Evolutionary conservation across 2,329 filamentous ascomycete genomes (phyloP).

Genomic region (Fonsecaea pedrosoi): DNA sequence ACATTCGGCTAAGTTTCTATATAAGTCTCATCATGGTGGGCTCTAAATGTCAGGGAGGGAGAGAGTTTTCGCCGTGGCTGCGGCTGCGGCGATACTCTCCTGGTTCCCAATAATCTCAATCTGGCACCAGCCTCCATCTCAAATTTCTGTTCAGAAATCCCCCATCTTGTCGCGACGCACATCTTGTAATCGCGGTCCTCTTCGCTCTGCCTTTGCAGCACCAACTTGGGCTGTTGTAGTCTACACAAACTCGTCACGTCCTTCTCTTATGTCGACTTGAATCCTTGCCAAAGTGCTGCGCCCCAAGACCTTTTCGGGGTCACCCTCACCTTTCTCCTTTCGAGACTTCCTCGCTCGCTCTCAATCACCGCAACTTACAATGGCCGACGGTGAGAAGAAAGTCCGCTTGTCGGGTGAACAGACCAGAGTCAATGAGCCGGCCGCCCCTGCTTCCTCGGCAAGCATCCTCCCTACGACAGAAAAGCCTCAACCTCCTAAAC

Average conservation of each 20-base stretch:
- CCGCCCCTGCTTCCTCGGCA: constrained; percentile 73
- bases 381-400: constrained; percentile 77
- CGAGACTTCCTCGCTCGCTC: constrained; percentile 53
- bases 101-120: constrained; percentile 11
- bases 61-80: constrained; percentile 2
- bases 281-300: constrained; percentile 31
- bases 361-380: constrained; percentile 52
- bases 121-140: constrained; percentile 9
- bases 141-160: constrained; percentile 4
- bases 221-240: not conserved
- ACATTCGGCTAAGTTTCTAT: constrained; percentile 5
- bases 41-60: not conserved
- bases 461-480: constrained; percentile 71
- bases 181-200: not conserved
- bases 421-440: constrained; percentile 57
- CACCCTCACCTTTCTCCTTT: constrained; percentile 55
- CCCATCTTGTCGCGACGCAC: constrained; percentile 2
- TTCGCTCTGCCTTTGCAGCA: not conserved
- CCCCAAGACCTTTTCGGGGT: constrained; percentile 44
- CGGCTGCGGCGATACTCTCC: not conserved
- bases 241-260: constrained; percentile 3
- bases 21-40: not conserved
- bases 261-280: constrained; percentile 28
- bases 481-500: constrained; percentile 70
- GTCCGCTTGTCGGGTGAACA: constrained; percentile 80